Evolutionary conservation across 768 basidiomycete genomes (phyloP).

Genomic region (Pulveroboletus sp.): DNA sequence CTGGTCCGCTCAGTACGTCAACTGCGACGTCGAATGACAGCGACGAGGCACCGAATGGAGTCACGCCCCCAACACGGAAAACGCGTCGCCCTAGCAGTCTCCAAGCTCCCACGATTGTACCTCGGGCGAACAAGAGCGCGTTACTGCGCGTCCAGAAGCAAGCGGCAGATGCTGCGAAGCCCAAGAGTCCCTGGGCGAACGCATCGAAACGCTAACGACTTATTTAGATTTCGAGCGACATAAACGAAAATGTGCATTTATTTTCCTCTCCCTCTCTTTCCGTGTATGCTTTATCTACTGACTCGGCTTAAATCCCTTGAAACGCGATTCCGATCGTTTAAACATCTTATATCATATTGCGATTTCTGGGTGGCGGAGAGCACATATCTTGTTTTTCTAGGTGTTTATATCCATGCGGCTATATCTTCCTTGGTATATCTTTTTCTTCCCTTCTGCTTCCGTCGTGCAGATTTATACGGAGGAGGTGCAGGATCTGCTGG

Average conservation of each 20-base stretch:
- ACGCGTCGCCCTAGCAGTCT: conserved; percentile 56
- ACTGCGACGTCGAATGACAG: conserved; percentile 24
- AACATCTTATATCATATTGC: conserved; percentile 11
- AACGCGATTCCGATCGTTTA: conserved; percentile 18
- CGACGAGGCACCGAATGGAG: conserved; percentile 17
- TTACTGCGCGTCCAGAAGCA: conserved; percentile 67
- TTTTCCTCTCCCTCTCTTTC: not conserved
- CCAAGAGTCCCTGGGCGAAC: conserved; percentile 33
- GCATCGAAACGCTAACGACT: conserved; percentile 25
- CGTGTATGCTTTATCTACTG: conserved; percentile 21
- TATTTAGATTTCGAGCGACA: not conserved
- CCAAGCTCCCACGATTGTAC: conserved; percentile 58
- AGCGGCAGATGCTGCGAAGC: conserved; percentile 34
- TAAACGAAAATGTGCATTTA: not conserved
- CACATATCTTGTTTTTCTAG: conserved; percentile 2
- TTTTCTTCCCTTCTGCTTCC: conserved; percentile 6
- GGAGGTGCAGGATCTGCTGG: conserved; percentile 11
- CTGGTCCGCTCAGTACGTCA: conserved; percentile 28
- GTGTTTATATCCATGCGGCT: conserved; percentile 12
- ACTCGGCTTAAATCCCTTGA: conserved; percentile 8
- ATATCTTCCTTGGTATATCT: conserved; percentile 5
- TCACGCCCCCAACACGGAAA: conserved; percentile 26
- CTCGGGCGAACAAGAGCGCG: conserved; percentile 74
- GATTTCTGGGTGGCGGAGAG: conserved; percentile 16
- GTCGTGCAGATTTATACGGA: not conserved